Base-by-base conservation (phyloP, 2,329 filamentous ascomycete species). In the Paecilomyces variotii region DNA sequence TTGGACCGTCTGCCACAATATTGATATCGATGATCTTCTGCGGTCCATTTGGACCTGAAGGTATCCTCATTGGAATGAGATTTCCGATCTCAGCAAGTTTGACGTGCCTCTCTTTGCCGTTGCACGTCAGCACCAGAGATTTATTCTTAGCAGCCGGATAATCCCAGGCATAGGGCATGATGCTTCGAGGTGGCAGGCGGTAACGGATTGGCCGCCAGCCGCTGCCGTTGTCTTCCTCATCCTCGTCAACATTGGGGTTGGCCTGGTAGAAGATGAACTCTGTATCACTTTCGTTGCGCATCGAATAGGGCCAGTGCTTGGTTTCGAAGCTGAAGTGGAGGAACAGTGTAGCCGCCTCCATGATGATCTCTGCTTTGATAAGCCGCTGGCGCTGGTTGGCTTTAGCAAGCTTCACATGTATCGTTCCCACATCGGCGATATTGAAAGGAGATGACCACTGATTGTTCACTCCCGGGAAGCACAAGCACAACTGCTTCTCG, bases 131-230 rank as follows among this genome's bases (percentile, higher is more conserved):
- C 55, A 97, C 86, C 45, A 99, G 84, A 71, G 97, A 94, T 68
- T 94, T 96, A 76, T 90, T 88, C 76, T 96, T 97, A n/a, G 91
- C 92, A 1, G 94, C 93, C 0, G 94, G 95, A 75, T 96, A 99
- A 71, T 99, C 95, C 94, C 94, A 99, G 1, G 94, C 93, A 69
- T 99, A 99, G 0, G 95, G 94, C 94, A 99, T 99, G 74, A 99
- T 97, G 74, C 93, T 97, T 60, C 94, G 84, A 11, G 93, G 87
- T 1, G 95, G 95, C 30, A 99, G 80, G 32, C 93, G 88, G 75
- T 99, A 99, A 56, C 91, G 84, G 61, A 99, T 90, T 1, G 91
- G 92, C 63, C 90, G 88, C 90, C 94, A 99, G 3, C 91, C 90
- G 56, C 90, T 92, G 58, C 87, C 79, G 57, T 76, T 81, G 68